A percentile compares a stretch with the other conserved stretches of the same genome.
phyloP scores from a whole-genome alignment of 1,139 yeast genomes.

The Ogataea hybrid region DNA sequence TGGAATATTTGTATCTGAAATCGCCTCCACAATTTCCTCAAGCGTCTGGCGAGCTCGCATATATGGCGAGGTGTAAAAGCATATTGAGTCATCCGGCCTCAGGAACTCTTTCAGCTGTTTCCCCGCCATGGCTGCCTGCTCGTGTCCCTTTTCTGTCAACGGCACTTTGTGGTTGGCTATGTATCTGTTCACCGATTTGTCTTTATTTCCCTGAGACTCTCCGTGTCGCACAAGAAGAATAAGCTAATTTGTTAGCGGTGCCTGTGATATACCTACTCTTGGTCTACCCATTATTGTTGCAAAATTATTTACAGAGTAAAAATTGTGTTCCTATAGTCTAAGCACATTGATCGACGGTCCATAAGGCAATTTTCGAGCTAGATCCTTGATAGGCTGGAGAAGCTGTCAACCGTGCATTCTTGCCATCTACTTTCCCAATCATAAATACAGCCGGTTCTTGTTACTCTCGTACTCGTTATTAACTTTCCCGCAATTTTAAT shows the following conservation, averaged over 20 bases:
- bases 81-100: constrained; percentile 45
- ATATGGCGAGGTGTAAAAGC: constrained; percentile 84
- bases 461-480: not conserved
- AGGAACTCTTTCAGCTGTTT: constrained; percentile 50
- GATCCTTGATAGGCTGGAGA: too few relatives aligned
- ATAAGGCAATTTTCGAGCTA: too few relatives aligned
- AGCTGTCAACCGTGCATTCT: too few relatives aligned
- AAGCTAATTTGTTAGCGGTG: constrained; percentile 30
- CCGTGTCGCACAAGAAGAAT: constrained; percentile 86
- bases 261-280: constrained; percentile 42
- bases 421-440: too few relatives aligned
- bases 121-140: constrained; percentile 72
- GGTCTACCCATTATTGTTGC: constrained; percentile 52
- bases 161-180: constrained; percentile 79
- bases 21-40: constrained; percentile 59
- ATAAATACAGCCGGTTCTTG: too few relatives aligned
- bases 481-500: not conserved
- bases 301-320: constrained; percentile 1
- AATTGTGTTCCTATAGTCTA: not conserved
- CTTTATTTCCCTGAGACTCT: constrained; percentile 85
- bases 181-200: constrained; percentile 70
- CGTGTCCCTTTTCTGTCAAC: constrained; percentile 65
- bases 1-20: constrained; percentile 37
- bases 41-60: constrained; percentile 79
- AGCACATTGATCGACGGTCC: too few relatives aligned